A percentile compares a stretch with the other conserved stretches of the same genome.
Conservation (phyloP, 2,329 filamentous ascomycete species). For the Colletotrichum costaricense region DNA sequence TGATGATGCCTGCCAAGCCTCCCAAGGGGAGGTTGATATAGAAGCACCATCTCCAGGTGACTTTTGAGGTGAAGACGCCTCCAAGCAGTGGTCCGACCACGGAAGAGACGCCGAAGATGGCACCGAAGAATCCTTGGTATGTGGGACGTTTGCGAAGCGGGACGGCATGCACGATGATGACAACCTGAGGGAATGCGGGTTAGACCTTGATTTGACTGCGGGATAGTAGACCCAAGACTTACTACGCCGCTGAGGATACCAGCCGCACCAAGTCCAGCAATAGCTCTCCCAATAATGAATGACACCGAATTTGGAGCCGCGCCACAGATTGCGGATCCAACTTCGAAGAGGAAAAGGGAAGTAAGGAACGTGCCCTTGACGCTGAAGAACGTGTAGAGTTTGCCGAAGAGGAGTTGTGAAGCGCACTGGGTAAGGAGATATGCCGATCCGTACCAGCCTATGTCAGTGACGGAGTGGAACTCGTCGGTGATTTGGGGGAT, state of each 20-base stretch:
- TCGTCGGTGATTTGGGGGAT: constrained; percentile 46
- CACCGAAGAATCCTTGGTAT: constrained; percentile 46
- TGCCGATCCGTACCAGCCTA: constrained; percentile 44
- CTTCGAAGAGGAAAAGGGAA: constrained; percentile 40
- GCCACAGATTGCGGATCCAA: constrained; percentile 46
- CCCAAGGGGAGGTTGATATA: constrained; percentile 48
- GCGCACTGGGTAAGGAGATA: constrained; percentile 42
- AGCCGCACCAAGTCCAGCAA: constrained; percentile 49
- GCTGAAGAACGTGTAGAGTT: constrained; percentile 42
- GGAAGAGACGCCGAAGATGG: constrained; percentile 54
- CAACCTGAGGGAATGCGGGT: constrained; percentile 52
- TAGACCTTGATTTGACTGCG: too few relatives aligned
- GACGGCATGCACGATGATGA: constrained; percentile 43
- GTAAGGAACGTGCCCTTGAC: constrained; percentile 41
- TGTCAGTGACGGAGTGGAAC: constrained; percentile 41
- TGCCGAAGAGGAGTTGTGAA: constrained; percentile 43
- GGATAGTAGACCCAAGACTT: not conserved
- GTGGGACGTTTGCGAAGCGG: constrained; percentile 52
- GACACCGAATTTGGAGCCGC: constrained; percentile 43
- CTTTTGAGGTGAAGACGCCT: constrained; percentile 41
- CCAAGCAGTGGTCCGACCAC: constrained; percentile 42
- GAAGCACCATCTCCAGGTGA: constrained; percentile 51
- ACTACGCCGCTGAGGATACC: constrained; percentile 48
- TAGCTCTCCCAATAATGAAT: constrained; percentile 50
- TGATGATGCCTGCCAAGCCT: constrained; percentile 42